These are phyloP conservation scores for Termitomyces sp. DNA, from an alignment of 768 basidiomycete genomes.

Conservation along the genomic window DNA sequence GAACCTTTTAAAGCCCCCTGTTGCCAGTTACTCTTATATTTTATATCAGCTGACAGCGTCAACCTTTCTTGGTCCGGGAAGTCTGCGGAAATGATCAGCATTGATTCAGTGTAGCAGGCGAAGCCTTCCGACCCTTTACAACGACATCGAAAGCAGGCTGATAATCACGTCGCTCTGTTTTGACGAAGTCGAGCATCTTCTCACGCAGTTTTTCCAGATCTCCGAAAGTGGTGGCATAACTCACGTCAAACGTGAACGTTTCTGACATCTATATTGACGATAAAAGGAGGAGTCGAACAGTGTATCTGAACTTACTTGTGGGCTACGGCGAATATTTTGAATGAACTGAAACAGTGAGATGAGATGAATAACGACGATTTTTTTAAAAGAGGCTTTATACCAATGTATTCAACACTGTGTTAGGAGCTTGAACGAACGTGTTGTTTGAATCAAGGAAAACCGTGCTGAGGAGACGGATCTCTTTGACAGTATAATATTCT, in stretches of 20 bases:
- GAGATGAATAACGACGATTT: not conserved
- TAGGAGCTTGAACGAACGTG: conserved; percentile 67
- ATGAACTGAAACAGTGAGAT: conserved; percentile 43
- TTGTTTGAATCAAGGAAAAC: conserved; percentile 61
- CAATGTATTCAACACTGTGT: conserved; percentile 51
- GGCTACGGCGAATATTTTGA: conserved; percentile 66
- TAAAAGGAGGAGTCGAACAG: not conserved
- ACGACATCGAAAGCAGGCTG: conserved; percentile 69
- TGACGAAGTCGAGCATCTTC: conserved; percentile 77
- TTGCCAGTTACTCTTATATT: conserved; percentile 86
- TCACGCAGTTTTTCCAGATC: conserved; percentile 72
- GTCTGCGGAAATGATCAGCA: conserved; percentile 33
- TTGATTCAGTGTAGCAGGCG: not conserved
- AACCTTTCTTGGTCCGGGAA: conserved; percentile 79
- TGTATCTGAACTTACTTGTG: conserved; percentile 37
- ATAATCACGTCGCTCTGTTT: conserved; percentile 69
- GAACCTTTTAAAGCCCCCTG: conserved; percentile 67
- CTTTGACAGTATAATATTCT: conserved; percentile 72
- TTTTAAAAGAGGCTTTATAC: conserved; percentile 22
- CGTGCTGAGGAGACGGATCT: conserved; percentile 80
- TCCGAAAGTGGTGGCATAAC: conserved; percentile 74
- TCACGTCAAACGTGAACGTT: conserved; percentile 76
- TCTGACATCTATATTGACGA: conserved; percentile 56
- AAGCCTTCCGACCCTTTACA: conserved; percentile 44
- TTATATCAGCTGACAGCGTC: conserved; percentile 74